phyloP scores from a whole-genome alignment of 2,329 filamentous ascomycete species.

The Elsinoe batatas region DNA sequence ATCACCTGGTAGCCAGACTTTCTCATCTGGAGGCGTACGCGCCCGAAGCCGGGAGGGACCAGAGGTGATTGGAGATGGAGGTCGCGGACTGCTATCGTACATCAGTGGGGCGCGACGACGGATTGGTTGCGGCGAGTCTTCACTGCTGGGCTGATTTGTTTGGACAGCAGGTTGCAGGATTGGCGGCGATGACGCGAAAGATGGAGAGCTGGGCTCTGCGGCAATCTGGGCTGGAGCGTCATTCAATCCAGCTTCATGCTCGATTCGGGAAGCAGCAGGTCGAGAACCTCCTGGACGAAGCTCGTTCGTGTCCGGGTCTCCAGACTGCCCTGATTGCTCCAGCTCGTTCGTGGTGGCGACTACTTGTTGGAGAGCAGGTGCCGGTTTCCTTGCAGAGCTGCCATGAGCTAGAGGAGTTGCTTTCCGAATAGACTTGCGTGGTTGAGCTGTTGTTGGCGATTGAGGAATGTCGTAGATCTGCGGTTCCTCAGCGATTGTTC shows the following conservation, averaged over 20 bases:
- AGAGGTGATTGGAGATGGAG: background rate
- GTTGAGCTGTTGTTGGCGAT: background rate
- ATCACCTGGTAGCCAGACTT: slow-evolving; percentile 14
- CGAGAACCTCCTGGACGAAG: background rate
- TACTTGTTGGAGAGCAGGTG: too few relatives aligned
- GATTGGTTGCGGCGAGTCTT: background rate
- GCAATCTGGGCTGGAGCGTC: background rate
- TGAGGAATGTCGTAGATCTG: slow-evolving; percentile 10
- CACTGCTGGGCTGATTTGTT: too few relatives aligned
- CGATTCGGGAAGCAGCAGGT: background rate
- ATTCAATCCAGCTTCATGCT: too few relatives aligned
- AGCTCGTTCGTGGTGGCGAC: too few relatives aligned
- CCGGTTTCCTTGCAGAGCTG: too few relatives aligned
- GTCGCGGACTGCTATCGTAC: background rate
- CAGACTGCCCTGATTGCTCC: too few relatives aligned
- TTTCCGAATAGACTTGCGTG: background rate
- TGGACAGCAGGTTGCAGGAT: background rate
- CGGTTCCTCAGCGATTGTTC: slow-evolving; percentile 1
- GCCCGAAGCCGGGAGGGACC: background rate
- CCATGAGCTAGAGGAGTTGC: background rate
- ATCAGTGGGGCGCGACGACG: background rate
- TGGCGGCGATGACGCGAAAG: background rate
- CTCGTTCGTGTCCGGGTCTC: too few relatives aligned
- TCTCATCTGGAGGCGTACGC: slow-evolving; percentile 6
- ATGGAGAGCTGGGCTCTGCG: background rate